These are phyloP conservation scores for Graphilbum fragrans DNA, from an alignment of 2,329 filamentous ascomycete species.

Conservation along the genomic window DNA sequence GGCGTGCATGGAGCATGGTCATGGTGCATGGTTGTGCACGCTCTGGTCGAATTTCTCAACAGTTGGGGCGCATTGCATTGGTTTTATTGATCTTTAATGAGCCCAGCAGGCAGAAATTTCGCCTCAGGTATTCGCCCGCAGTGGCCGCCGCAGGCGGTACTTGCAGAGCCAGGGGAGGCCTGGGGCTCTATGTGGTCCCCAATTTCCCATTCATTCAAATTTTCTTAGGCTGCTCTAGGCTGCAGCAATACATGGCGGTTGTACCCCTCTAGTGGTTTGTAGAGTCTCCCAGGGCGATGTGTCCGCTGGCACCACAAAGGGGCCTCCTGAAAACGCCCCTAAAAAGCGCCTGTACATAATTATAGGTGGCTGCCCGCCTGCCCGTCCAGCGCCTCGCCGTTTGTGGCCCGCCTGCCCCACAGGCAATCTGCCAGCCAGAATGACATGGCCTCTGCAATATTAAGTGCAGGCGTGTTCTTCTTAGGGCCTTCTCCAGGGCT, in stretches of 20 bases:
- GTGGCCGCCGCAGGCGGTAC: too few relatives aligned
- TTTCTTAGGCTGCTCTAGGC: neutral
- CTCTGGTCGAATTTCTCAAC: neutral
- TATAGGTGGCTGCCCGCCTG: neutral
- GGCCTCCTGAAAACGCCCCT: too few relatives aligned
- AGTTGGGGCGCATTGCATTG: neutral
- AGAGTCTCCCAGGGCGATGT: too few relatives aligned
- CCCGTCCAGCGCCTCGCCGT: too few relatives aligned
- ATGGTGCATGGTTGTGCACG: neutral
- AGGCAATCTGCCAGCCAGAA: neutral
- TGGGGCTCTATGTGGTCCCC: neutral
- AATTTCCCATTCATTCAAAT: neutral
- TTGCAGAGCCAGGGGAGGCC: neutral
- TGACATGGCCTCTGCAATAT: conserved; percentile 2
- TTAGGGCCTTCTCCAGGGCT: conserved; percentile 7
- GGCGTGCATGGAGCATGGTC: neutral
- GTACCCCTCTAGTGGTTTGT: too few relatives aligned
- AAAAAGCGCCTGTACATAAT: too few relatives aligned
- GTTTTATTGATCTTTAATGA: neutral
- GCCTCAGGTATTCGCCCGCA: too few relatives aligned
- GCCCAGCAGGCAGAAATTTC: neutral
- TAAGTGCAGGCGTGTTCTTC: neutral
- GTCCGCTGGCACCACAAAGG: too few relatives aligned
- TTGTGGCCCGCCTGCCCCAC: too few relatives aligned
- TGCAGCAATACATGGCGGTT: too few relatives aligned